Base-by-base conservation (phyloP, 208 protist genomes). In the Leishmania guyanensis region DNA sequence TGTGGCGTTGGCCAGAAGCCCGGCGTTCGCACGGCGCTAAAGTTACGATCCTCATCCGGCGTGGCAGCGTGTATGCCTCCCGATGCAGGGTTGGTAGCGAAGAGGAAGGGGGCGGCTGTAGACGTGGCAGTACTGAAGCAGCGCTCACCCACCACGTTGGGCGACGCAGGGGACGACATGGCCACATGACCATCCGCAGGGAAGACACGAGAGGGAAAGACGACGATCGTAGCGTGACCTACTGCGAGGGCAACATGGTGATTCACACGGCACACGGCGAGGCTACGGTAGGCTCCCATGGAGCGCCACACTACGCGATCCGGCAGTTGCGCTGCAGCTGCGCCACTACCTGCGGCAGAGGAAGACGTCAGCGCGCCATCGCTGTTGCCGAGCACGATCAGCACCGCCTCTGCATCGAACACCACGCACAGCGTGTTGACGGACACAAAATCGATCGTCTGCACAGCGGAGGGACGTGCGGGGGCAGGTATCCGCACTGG, bases 211-310 rank as follows among this genome's bases (percentile, higher is more conserved):
- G 88, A 81, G 3, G 92, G 86, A 54, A 95, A 97, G 53, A 95
- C 90, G 12, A 91, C 90, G 26, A 95, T 84, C 5, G 81, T 86
- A 22, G 89, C 89, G 64, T 89, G 85, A 5, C 85, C 84, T 17
- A 90, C 64, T 0, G 89, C 79, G 64, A 97, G 88, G 51, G 93
- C 91, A 62, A 95, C 82, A 77, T 94, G 90, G 60, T 88, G 84
- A 43, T 91, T 93, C 60, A 88, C 82, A 33, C 83, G 90, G 75
- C 91, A 95, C 26, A 95, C 92, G 10, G 92, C 82, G n/a, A 95
- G 77, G 77, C 54, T 80, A 46, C 83, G 85, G 83, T 97, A 97
- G 48, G 83, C 88, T 3, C 89, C 91, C 66, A 91, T 88, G 17
- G 78, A 86, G 46, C 91, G 89, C 93, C 93, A 97, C 70, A 92